Base-by-base conservation (phyloP, 1,139 yeast genomes). In the Hyphopichia buzzinii region DNA sequence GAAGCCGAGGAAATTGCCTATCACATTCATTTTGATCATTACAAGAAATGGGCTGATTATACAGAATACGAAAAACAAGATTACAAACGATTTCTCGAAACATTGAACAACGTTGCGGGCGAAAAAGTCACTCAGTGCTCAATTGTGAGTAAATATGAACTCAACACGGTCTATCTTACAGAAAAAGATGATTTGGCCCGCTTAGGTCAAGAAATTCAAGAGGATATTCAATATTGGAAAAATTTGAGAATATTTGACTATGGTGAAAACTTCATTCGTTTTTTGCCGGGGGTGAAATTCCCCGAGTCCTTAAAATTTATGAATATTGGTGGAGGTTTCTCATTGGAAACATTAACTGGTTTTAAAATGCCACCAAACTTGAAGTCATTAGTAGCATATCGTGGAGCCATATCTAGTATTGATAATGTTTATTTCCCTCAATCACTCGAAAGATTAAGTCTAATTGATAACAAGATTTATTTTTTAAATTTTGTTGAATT, bases 271-370 rank as follows among this genome's bases (percentile, higher is more conserved):
- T 57, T 65, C 37, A 58, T 71, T 15, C 50, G 71, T 27, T 56
- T 60, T 34, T 54, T 70, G 10, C 72, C 74, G 4, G 74, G 71
- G 1, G 65, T 70, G 5, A 59, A 54, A 30, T 58, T 70, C 30
- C 74, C 76, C 1, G 68, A 67, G 22, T 40, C 62, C 0, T 47
- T 71, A 26, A 67, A 67, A 43, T 55, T 59, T 2, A 50, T 71
- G 40, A 71, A 70, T 43, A 54, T 71, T 17, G 69, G 72, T 10
- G 74, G 75, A 8, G 67, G 73, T 1, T 55, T 55, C 35, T 63
- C 72, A 2, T 52, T 71, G 35, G 73, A 67, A 36, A 60, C 74
- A 1, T 57, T 71, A 31, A 50, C 66, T 3, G 75, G 74, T 10
- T 65, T 71, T 47, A 62, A 64, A 33, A 58, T 71, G 54, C 76